Percentiles rank a stretch among this genome's conserved stretches.
Evolutionary conservation across 495 filamentous ascomycete genomes (phyloP).

Genomic region (Xylaria cubensis): DNA sequence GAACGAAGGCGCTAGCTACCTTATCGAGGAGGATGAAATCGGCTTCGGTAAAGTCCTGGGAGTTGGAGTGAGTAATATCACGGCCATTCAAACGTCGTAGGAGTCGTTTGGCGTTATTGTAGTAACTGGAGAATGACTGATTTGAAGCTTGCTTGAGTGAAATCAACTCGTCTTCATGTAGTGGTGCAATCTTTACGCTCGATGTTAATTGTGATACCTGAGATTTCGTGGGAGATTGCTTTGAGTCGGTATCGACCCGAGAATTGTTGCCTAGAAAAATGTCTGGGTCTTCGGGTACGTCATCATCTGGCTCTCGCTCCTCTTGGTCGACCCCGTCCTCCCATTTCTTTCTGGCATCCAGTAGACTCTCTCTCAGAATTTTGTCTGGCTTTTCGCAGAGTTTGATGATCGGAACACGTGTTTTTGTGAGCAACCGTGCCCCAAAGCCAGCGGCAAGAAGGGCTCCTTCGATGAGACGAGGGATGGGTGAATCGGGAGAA

Average conservation of each 20-base stretch:
- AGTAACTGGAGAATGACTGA: conserved; percentile 49
- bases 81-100: conserved; percentile 53
- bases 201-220: not conserved
- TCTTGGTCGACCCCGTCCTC: conserved; percentile 53
- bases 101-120: conserved; percentile 50
- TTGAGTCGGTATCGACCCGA: not conserved
- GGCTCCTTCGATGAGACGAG: conserved; percentile 68
- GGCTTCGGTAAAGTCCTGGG: conserved; percentile 40
- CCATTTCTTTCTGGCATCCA: conserved; percentile 67
- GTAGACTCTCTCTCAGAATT: conserved; percentile 56
- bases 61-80: conserved; percentile 52
- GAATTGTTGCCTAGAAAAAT: not conserved
- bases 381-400: conserved; percentile 71
- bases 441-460: conserved; percentile 74
- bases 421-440: conserved; percentile 71
- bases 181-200: not conserved
- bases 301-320: conserved; percentile 48
- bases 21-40: conserved; percentile 53
- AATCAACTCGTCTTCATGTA: conserved; percentile 41
- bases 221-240: not conserved
- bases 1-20: conserved; percentile 55
- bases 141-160: conserved; percentile 47
- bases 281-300: conserved; percentile 45
- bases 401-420: conserved; percentile 83
- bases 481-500: conserved; percentile 60